Evolutionary conservation across 2,329 filamentous ascomycete species (phyloP).

Genomic region (Colletotrichum nymphaeae): DNA sequence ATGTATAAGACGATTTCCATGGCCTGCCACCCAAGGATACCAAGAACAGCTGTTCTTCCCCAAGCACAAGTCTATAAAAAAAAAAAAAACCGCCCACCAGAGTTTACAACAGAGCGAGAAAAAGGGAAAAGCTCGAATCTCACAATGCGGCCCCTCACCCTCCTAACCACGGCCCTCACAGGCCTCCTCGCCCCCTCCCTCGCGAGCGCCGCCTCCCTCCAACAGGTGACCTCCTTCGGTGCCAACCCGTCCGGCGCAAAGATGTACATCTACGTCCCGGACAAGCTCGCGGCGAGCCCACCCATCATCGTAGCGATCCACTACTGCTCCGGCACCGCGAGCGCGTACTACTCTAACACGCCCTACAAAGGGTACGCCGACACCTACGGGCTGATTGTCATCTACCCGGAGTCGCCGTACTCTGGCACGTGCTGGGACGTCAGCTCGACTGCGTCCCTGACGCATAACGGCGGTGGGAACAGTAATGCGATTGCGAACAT

Average conservation of each 20-base stretch:
- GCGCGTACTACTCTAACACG: constrained; percentile 58
- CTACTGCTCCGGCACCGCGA: constrained; percentile 64
- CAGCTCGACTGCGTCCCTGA: constrained; percentile 59
- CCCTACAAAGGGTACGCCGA: constrained; percentile 59
- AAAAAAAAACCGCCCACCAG: neutral
- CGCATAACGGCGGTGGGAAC: constrained; percentile 68
- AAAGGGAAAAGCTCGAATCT: neutral
- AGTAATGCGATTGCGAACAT: constrained; percentile 68
- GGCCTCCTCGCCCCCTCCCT: constrained; percentile 28
- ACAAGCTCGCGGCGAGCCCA: constrained; percentile 47
- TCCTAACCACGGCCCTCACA: constrained; percentile 3
- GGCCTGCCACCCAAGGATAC: neutral
- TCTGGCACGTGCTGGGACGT: constrained; percentile 70
- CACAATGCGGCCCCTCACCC: constrained; percentile 10
- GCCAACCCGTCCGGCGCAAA: constrained; percentile 39
- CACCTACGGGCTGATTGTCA: constrained; percentile 57
- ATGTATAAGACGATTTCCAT: neutral
- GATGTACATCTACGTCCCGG: constrained; percentile 45
- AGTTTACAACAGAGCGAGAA: too few relatives aligned
- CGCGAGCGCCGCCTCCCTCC: constrained; percentile 42
- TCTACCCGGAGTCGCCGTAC: constrained; percentile 66
- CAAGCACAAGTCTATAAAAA: neutral
- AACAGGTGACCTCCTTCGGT: constrained; percentile 54
- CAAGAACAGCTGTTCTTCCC: neutral
- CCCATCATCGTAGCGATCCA: constrained; percentile 63